Evolutionary conservation across 257 asterid species (phyloP), one percentile per base, ranked within the genome.

Genomic region (Salvia hispanica): DNA sequence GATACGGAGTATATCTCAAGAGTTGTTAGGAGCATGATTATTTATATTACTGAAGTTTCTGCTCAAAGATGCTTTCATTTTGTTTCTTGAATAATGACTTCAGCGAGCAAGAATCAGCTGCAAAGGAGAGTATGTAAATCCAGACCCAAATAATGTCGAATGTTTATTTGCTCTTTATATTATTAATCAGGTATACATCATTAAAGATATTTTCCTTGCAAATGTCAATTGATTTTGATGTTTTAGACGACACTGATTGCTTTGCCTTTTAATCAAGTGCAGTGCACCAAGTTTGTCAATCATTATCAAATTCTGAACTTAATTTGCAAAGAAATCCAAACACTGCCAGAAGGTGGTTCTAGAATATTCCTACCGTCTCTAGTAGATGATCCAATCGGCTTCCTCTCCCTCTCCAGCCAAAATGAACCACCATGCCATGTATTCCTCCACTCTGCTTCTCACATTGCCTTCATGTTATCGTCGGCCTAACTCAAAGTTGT

Each of bases 51-150:
- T 46, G 52, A 45, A 45, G 50, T 45, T 45, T n/a, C 15, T 3
- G 50, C 7, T 45, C 15, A 12, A 14, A 46, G 52, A 46, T 36
- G 7, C 1, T 39, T 39, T 5, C 43, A 5, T 34, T 34, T 5
- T 7, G 6, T 34, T 0, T 34, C 56, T 51, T 15, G 33, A 51
- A 51, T 51, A 51, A 15, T 7, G 31, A 6, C 9, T 64, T 60
- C 76, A 81, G 85, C 63, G 33, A 33, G 86, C 87, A 14, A 76
- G 76, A 55, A 72, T 72, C 50, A 77, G 80, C 59, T 84, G 89
- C 33, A 10, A 52, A 11, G 89, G 84, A 16, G 72, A 75, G 59
- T 79, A 77, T 62, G 68, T 43, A 37, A 73, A 59, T 54, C 81
- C 78, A 4, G 77, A 80, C 53, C 75, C 85, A 13, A 48, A 53